Conservation (phyloP, 1,139 yeast species). For the Meyerozyma sp. region DNA sequence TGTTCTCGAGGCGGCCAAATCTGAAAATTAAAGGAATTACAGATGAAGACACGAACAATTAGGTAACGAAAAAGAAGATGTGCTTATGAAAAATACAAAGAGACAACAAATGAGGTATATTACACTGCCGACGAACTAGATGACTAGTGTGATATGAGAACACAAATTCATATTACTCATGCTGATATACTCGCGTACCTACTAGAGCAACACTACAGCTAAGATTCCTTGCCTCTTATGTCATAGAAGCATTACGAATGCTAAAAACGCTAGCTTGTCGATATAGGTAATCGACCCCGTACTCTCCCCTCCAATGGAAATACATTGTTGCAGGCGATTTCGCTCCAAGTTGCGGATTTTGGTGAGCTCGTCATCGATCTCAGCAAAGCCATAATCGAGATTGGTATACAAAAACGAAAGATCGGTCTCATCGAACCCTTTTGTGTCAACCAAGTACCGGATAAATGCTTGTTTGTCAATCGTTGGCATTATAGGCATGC, state of each 20-base stretch:
- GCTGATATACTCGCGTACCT: too few relatives aligned
- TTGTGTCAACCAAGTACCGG: conserved; percentile 20
- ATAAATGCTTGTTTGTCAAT: conserved; percentile 27
- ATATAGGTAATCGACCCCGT: neutral
- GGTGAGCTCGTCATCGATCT: conserved; percentile 33
- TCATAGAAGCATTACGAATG: neutral
- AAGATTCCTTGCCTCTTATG: too few relatives aligned
- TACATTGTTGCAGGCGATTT: conserved; percentile 13
- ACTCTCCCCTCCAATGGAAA: conserved; percentile 33
- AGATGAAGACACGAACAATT: neutral
- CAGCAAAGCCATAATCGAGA: conserved; percentile 33
- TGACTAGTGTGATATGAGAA: too few relatives aligned
- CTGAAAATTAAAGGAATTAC: neutral
- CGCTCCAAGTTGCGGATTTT: conserved; percentile 18
- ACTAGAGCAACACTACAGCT: too few relatives aligned
- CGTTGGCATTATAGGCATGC: conserved; percentile 8
- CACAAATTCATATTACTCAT: too few relatives aligned
- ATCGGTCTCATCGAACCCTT: conserved; percentile 25
- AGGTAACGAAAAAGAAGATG: too few relatives aligned
- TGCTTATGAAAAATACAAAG: too few relatives aligned
- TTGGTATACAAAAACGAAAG: conserved; percentile 22
- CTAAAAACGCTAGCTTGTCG: neutral
- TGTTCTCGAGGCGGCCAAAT: conserved; percentile 21
- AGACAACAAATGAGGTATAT: too few relatives aligned
- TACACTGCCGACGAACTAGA: too few relatives aligned